Conservation (phyloP, 2,329 filamentous ascomycete species). For the Cryphonectria radicalis region DNA sequence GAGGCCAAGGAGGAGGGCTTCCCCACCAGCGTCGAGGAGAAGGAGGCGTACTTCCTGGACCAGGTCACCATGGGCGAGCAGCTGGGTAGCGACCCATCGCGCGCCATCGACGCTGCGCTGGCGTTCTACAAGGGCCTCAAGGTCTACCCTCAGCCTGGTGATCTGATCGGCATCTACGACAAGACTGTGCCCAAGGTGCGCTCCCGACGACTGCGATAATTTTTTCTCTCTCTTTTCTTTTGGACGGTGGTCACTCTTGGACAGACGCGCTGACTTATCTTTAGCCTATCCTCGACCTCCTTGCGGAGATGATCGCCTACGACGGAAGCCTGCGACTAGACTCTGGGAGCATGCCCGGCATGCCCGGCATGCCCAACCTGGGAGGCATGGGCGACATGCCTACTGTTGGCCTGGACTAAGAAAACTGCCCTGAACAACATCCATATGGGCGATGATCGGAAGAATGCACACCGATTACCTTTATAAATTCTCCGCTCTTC, state of each 20-base stretch:
- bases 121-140: conserved; percentile 99
- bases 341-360: conserved; percentile 39
- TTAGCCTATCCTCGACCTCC: conserved; percentile 88
- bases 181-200: conserved; percentile 93
- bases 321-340: conserved; percentile 74
- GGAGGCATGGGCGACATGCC: conserved; percentile 53
- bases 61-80: conserved; percentile 89
- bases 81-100: conserved; percentile 75
- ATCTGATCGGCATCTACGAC: conserved; percentile 96
- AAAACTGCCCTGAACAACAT: conserved; percentile 11
- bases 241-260: background rate
- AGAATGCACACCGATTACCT: background rate
- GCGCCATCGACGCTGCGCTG: conserved; percentile 81
- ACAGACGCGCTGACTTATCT: background rate
- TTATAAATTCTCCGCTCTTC: conserved; percentile 20
- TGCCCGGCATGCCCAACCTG: conserved; percentile 40
- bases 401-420: conserved; percentile 59
- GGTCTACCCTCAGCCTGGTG: conserved; percentile 92
- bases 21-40: conserved; percentile 87
- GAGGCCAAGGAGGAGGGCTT: conserved; percentile 90
- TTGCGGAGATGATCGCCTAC: conserved; percentile 97
- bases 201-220: background rate
- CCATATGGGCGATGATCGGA: conserved; percentile 3
- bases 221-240: background rate
- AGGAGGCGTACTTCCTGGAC: conserved; percentile 95